phyloP scores from a whole-genome alignment of 345 rosid genomes.

The Gossypium herbaceum region DNA sequence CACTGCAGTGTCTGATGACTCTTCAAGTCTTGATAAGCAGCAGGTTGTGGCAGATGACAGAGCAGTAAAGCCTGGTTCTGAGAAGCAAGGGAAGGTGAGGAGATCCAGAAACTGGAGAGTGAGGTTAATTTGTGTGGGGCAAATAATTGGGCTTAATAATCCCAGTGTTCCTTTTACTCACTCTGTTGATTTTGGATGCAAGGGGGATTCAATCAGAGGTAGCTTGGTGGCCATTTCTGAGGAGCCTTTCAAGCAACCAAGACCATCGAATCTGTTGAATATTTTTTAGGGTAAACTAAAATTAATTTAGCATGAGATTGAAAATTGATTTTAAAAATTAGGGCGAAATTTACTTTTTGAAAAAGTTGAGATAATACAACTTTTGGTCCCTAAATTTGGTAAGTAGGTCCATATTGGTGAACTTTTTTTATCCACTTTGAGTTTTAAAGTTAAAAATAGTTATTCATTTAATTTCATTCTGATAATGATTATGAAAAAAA shows the following conservation, averaged over 20 bases:
- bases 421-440: too few relatives aligned
- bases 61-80: slow-evolving; percentile 37
- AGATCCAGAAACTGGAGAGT: slow-evolving; percentile 20
- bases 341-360: too few relatives aligned
- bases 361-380: too few relatives aligned
- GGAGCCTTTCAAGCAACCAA: slow-evolving; percentile 55
- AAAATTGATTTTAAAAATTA: too few relatives aligned
- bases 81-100: slow-evolving; percentile 45
- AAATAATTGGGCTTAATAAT: slow-evolving; percentile 41
- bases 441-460: too few relatives aligned
- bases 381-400: too few relatives aligned
- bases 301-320: too few relatives aligned
- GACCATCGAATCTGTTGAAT: slow-evolving; percentile 68
- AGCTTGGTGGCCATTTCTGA: slow-evolving; percentile 44
- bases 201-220: slow-evolving; percentile 57
- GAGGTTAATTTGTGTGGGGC: background rate
- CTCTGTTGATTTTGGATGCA: slow-evolving; percentile 47
- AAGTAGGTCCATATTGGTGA: too few relatives aligned
- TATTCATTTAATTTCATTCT: too few relatives aligned
- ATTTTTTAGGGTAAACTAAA: slow-evolving; percentile 20
- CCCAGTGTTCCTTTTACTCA: slow-evolving; percentile 31
- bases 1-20: slow-evolving; percentile 35
- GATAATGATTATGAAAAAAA: too few relatives aligned
- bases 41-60: slow-evolving; percentile 34
- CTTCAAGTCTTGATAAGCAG: slow-evolving; percentile 31